Evolutionary conservation across 495 filamentous ascomycete species (phyloP).

Genomic region (Annulohypoxylon nitens): DNA sequence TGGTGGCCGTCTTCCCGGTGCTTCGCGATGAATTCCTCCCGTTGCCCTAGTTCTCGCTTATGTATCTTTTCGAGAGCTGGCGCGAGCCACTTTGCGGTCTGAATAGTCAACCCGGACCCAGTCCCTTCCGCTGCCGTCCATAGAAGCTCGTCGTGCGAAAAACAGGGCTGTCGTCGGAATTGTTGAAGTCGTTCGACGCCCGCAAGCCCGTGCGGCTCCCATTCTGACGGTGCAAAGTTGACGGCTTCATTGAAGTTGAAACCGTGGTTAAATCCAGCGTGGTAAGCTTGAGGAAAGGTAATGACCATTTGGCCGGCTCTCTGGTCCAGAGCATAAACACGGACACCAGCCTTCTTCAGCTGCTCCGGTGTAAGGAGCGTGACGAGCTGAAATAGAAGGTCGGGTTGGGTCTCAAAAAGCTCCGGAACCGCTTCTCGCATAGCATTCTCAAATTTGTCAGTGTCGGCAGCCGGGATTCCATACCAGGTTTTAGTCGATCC

Average conservation of each 20-base stretch:
- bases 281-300: slow-evolving; percentile 93
- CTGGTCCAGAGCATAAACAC: slow-evolving; percentile 93
- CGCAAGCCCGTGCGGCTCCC: slow-evolving; percentile 91
- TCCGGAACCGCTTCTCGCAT: slow-evolving; percentile 97
- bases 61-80: slow-evolving; percentile 85
- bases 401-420: slow-evolving; percentile 95
- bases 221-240: slow-evolving; percentile 97
- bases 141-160: slow-evolving; percentile 97
- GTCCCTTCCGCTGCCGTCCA: slow-evolving; percentile 79
- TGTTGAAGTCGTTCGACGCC: slow-evolving; percentile 88
- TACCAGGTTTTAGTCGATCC: slow-evolving; percentile 99
- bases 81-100: slow-evolving; percentile 93
- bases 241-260: slow-evolving; percentile 99
- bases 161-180: slow-evolving; percentile 93
- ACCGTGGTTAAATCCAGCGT: slow-evolving; percentile 93
- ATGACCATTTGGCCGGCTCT: slow-evolving; percentile 96
- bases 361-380: slow-evolving; percentile 94
- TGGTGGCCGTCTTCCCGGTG: slow-evolving; percentile 68
- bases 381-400: slow-evolving; percentile 96
- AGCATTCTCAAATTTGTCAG: slow-evolving; percentile 92
- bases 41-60: slow-evolving; percentile 76
- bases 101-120: slow-evolving; percentile 83
- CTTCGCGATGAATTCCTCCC: slow-evolving; percentile 73
- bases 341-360: slow-evolving; percentile 92
- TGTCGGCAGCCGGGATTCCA: slow-evolving; percentile 93